Base-by-base conservation (phyloP, 805 yeast genomes). In the Blastobotrys robertii region DNA sequence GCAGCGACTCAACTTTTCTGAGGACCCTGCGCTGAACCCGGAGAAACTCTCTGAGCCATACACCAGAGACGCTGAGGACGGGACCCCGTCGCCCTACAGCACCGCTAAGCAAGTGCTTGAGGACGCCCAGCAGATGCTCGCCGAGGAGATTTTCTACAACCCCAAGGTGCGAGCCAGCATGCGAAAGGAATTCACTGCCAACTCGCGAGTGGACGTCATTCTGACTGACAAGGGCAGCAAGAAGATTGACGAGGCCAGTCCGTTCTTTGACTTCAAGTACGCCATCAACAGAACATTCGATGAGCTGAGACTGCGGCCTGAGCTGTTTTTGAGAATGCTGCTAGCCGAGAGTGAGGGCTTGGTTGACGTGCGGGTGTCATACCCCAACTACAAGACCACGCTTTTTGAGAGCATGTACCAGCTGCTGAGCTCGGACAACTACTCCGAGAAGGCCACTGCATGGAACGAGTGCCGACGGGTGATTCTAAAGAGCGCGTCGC, bases 191-290 rank as follows among this genome's bases (percentile, higher is more conserved):
- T 39, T 81, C 79, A 42, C 75, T 73, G 61, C 67, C 65, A 43
- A 73, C 55, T 83, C 92, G 8, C 70, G 73, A 11, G 73, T 88
- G 22, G 81, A 81, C 58, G 79, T 88, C 8, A 75, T 75, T 11
- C 66, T 87, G 37, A 87, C 97, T 0, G 94, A 87, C 47, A 87
- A 86, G 58, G 94, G 94, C 50, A 73, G 71, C 53, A 69, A 76
- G 30, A 79, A 80, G 51, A 90, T 92, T 46, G 92, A 81, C 51
- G 79, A 74, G 42, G 80, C 79, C 51, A 80, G 88, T 42, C 82
- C 87, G 2, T 88, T 79, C 55, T 86, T 84, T 46, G 95, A 86
- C 56, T 80, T 92, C 65, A 92, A 92, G 58, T 92, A 92, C 63
- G 94, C 96, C 15, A 73, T 77, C 44, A 84, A 86, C 62, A 74